These are phyloP conservation scores for Ampelocalamus luodianensis DNA, from an alignment of 176 grass and related monocot species.

Conservation along the genomic window DNA sequence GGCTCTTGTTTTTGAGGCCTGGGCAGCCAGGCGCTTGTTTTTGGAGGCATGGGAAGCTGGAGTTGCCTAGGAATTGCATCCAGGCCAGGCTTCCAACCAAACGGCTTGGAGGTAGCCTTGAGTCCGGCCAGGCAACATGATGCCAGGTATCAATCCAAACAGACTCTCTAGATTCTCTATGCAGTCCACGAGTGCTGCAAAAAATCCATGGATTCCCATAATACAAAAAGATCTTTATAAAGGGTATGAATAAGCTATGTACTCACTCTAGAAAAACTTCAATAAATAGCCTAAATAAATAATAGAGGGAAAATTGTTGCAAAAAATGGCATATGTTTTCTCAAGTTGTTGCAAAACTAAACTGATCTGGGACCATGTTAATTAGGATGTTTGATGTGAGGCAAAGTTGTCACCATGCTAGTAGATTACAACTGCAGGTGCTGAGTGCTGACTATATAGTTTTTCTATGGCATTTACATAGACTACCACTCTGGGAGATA, in stretches of 20 bases:
- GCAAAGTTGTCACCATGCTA: neutral
- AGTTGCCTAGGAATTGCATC: no score
- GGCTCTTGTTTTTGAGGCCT: no score
- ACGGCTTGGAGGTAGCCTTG: no score
- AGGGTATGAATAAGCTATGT: neutral
- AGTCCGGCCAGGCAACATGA: no score
- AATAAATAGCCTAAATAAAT: neutral
- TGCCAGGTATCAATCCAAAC: no score
- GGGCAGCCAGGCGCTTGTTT: no score
- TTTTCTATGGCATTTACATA: no score
- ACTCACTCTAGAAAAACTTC: neutral
- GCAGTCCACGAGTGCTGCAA: neutral
- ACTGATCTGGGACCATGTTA: neutral
- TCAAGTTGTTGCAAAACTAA: neutral
- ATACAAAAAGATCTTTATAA: neutral
- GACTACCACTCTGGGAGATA: no score
- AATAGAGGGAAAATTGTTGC: neutral
- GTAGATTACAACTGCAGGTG: neutral
- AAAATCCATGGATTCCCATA: conserved; percentile 18
- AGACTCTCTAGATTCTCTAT: conserved; percentile 25
- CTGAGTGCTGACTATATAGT: no score
- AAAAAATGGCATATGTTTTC: neutral
- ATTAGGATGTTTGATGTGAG: neutral
- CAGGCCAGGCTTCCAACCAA: no score
- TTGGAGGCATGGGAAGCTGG: no score